Evolutionary conservation across 2,329 filamentous ascomycete species (phyloP).

Genomic region (Pseudocercospora fijiensis): DNA sequence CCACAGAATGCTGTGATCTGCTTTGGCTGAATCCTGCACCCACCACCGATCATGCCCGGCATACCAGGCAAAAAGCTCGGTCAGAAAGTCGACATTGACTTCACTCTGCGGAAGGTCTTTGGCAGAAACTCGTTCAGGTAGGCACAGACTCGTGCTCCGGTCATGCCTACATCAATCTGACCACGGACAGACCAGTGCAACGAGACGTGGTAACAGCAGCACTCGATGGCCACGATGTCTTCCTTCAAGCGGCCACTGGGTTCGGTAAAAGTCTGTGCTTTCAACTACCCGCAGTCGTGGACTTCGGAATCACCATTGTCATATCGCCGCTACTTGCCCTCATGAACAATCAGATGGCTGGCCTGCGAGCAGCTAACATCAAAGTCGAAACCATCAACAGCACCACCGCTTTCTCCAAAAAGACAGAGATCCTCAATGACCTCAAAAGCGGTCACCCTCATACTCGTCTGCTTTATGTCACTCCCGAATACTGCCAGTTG

Average conservation of each 20-base stretch:
- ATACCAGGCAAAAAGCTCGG: constrained; percentile 24
- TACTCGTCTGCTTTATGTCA: constrained; percentile 85
- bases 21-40: neutral
- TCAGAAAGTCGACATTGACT: constrained; percentile 39
- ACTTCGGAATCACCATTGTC: constrained; percentile 86
- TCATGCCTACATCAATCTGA: neutral
- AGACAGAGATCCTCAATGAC: constrained; percentile 70
- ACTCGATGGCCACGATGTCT: constrained; percentile 82
- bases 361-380: constrained; percentile 71
- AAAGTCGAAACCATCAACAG: constrained; percentile 85
- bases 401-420: constrained; percentile 66
- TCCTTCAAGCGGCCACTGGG: constrained; percentile 83
- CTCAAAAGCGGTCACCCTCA: constrained; percentile 83
- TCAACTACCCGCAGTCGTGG: constrained; percentile 83
- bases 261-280: constrained; percentile 95
- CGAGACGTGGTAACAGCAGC: constrained; percentile 83
- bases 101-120: constrained; percentile 41
- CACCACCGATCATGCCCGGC: constrained; percentile 32
- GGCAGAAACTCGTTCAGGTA: constrained; percentile 38
- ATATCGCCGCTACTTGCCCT: constrained; percentile 84
- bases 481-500: constrained; percentile 80
- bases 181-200: constrained; percentile 66
- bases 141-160: neutral
- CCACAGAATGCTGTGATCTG: neutral
- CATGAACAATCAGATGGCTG: constrained; percentile 93